phyloP scores from a whole-genome alignment of 2,329 filamentous ascomycete species.

The Fusarium secorum region DNA sequence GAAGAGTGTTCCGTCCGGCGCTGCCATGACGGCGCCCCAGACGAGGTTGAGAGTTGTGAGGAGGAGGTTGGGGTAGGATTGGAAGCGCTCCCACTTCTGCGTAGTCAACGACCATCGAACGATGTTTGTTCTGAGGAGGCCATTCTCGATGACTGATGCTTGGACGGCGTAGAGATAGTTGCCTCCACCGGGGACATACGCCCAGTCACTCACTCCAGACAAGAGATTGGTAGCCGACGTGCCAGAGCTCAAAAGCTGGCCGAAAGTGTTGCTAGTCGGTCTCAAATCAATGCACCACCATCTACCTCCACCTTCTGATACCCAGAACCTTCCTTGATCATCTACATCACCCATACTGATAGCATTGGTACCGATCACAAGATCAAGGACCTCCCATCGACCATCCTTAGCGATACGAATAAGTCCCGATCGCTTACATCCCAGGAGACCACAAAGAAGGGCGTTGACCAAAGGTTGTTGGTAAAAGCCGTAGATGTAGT shows the following conservation, averaged over 20 bases:
- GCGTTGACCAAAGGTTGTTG: background rate
- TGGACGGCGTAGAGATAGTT: conserved; percentile 28
- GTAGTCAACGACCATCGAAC: conserved; percentile 4
- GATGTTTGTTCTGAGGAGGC: conserved; percentile 10
- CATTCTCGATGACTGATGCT: background rate
- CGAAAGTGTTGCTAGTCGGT: background rate
- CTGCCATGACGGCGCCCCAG: conserved; percentile 11
- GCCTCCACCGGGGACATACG: conserved; percentile 26
- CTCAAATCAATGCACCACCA: conserved; percentile 29
- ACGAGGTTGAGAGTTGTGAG: background rate
- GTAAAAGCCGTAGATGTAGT: conserved; percentile 35
- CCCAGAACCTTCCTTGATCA: conserved; percentile 14
- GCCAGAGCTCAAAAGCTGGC: background rate
- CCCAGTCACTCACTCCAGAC: conserved; percentile 16
- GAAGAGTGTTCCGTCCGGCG: background rate
- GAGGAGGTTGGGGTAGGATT: background rate
- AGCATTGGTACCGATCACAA: background rate
- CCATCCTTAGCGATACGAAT: conserved; percentile 31
- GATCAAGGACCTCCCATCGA: rapidly evolving
- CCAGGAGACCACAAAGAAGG: background rate
- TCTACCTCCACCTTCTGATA: background rate
- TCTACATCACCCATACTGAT: conserved; percentile 33
- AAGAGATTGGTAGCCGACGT: background rate
- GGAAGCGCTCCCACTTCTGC: background rate
- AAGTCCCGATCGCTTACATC: background rate